Conservation (phyloP, 2,329 filamentous ascomycete genomes). For the Cytospora chrysosperma region DNA sequence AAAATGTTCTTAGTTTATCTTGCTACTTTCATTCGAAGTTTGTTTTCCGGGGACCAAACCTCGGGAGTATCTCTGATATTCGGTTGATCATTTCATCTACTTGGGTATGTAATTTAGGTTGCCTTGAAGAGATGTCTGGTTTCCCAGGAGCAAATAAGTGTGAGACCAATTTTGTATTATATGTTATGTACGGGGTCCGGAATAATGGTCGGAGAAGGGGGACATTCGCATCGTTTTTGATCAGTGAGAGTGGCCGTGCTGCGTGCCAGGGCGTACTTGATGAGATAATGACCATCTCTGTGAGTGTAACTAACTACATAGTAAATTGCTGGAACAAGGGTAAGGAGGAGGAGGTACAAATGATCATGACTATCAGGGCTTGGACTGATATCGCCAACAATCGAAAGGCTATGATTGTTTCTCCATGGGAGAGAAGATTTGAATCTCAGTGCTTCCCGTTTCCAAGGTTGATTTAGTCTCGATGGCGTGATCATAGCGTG, state of each 20-base stretch:
- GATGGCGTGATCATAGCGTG: not conserved
- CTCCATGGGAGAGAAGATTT: too few relatives aligned
- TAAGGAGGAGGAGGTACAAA: not conserved
- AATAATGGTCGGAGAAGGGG: not conserved
- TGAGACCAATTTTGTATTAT: too few relatives aligned
- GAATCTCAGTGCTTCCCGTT: too few relatives aligned
- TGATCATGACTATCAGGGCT: not conserved
- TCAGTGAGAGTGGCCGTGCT: slow-evolving; percentile 4
- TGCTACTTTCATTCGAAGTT: not conserved
- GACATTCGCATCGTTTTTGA: too few relatives aligned
- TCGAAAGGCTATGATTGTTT: too few relatives aligned
- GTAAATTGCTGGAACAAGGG: too few relatives aligned
- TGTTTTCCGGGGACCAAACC: not conserved
- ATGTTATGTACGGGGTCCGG: not conserved
- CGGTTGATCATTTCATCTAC: too few relatives aligned
- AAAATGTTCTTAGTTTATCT: not conserved
- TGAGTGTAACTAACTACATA: too few relatives aligned
- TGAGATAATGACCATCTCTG: not conserved
- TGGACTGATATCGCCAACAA: not conserved
- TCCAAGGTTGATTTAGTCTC: not conserved
- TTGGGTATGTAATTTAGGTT: too few relatives aligned
- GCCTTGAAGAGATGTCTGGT: too few relatives aligned
- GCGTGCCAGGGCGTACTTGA: not conserved
- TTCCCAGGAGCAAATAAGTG: too few relatives aligned
- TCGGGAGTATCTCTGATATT: too few relatives aligned